Percentiles rank a stretch among this genome's conserved stretches.
phyloP scores from a whole-genome alignment of 371 early-diverging fungal species.

The Mucor sp. region DNA sequence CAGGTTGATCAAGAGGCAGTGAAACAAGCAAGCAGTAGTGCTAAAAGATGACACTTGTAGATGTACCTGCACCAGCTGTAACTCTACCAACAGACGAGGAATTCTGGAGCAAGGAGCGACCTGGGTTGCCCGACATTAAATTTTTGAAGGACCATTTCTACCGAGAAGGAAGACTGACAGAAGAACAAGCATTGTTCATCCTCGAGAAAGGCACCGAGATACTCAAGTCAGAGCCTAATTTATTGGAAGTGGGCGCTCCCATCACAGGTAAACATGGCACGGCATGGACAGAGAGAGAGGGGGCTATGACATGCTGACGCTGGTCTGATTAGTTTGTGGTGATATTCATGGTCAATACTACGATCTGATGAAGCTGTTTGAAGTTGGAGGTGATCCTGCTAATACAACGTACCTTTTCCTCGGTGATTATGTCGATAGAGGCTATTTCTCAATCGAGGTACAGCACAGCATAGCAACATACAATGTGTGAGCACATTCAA shows the following conservation, averaged over 20 bases:
- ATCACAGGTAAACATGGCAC: slow-evolving; percentile 12
- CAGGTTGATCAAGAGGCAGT: background rate
- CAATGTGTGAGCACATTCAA: background rate
- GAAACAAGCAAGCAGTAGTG: background rate
- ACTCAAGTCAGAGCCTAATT: slow-evolving; percentile 79
- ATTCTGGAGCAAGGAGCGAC: slow-evolving; percentile 63
- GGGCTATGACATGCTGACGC: too few species aligned
- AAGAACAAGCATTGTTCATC: slow-evolving; percentile 91
- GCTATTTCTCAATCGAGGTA: slow-evolving; percentile 91
- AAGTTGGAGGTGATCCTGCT: slow-evolving; percentile 95
- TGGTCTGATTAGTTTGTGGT: slow-evolving; percentile 78
- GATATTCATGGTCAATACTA: slow-evolving; percentile 99
- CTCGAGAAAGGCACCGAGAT: slow-evolving; percentile 79
- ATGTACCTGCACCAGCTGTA: slow-evolving; percentile 60
- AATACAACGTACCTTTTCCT: slow-evolving; percentile 88
- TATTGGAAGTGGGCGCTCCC: slow-evolving; percentile 89
- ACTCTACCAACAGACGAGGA: slow-evolving; percentile 55
- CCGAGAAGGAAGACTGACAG: slow-evolving; percentile 89
- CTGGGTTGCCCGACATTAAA: slow-evolving; percentile 79
- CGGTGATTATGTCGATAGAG: slow-evolving; percentile 99
- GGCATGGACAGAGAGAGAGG: background rate
- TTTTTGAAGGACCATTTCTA: slow-evolving; percentile 90
- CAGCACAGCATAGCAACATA: background rate
- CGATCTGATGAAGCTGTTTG: slow-evolving; percentile 98
- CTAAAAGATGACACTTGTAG: background rate